Conservation (phyloP, 2,329 filamentous ascomycete species). For the Pyrenophora teres region DNA sequence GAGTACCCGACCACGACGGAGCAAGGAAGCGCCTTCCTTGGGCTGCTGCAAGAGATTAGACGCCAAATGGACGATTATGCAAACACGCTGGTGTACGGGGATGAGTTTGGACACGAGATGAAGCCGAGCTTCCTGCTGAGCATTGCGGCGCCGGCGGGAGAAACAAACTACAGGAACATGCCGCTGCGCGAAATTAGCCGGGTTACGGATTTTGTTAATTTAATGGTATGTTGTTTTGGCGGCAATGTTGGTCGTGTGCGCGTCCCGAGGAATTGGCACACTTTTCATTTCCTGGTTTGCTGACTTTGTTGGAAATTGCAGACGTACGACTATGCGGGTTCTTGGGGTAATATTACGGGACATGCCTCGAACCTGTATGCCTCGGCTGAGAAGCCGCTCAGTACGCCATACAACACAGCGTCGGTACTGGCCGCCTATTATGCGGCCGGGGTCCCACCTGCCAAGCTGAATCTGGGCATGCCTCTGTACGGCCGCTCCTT, state of each 20-base stretch:
- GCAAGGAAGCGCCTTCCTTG: conserved; percentile 50
- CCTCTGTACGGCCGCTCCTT: conserved; percentile 90
- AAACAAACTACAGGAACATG: conserved; percentile 50
- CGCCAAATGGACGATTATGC: conserved; percentile 50
- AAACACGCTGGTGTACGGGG: conserved; percentile 30
- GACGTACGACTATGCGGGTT: conserved; percentile 66
- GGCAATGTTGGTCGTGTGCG: too few species aligned
- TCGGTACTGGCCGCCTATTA: conserved; percentile 74
- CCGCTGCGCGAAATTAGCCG: conserved; percentile 49
- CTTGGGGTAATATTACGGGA: conserved; percentile 73
- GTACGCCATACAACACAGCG: conserved; percentile 79
- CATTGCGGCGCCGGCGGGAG: conserved; percentile 53
- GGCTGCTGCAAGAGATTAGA: conserved; percentile 48
- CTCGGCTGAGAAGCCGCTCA: conserved; percentile 59
- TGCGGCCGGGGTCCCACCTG: conserved; percentile 60
- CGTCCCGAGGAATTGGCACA: too few species aligned
- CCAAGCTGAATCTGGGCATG: conserved; percentile 88
- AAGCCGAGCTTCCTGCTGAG: conserved; percentile 51
- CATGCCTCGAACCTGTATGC: conserved; percentile 82
- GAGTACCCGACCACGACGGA: conserved; percentile 50
- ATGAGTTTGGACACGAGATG: conserved; percentile 15
- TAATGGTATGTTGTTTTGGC: conserved; percentile 47
- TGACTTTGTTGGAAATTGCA: not conserved
- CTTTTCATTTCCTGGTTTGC: not conserved
- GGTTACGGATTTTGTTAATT: conserved; percentile 56